phyloP scores from a whole-genome alignment of 1,139 yeast genomes.

The Sugiyamaella pinicola region DNA sequence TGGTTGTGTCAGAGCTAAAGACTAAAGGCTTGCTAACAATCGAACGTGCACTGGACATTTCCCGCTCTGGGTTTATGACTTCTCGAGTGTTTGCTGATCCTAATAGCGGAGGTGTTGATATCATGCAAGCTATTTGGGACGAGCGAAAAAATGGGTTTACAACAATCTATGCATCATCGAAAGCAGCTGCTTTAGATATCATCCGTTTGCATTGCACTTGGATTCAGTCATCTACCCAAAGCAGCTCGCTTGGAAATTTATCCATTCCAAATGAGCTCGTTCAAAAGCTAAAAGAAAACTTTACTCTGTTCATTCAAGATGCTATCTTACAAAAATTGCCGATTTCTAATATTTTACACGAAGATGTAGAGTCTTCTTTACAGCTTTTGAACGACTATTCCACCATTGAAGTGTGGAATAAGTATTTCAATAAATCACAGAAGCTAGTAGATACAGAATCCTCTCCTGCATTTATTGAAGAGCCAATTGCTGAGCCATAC shows the following conservation, averaged over 20 bases:
- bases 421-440: constrained; percentile 14
- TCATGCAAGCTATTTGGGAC: constrained; percentile 30
- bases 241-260: constrained; percentile 31
- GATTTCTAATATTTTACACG: constrained; percentile 17
- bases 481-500: constrained; percentile 8
- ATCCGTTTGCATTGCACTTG: constrained; percentile 31
- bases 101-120: constrained; percentile 28
- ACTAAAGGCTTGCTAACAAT: constrained; percentile 21
- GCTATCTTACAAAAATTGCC: constrained; percentile 19
- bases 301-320: constrained; percentile 27
- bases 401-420: constrained; percentile 20
- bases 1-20: constrained; percentile 23
- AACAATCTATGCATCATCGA: constrained; percentile 17
- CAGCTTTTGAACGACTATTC: constrained; percentile 20
- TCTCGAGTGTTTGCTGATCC: constrained; percentile 30
- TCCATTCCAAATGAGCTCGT: constrained; percentile 32
- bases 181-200: constrained; percentile 28
- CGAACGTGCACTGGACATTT: constrained; percentile 26
- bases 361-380: constrained; percentile 22
- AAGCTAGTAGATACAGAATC: background rate
- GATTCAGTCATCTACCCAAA: constrained; percentile 31
- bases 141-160: constrained; percentile 17
- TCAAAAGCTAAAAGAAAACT: constrained; percentile 26
- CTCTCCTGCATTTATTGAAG: constrained; percentile 3
- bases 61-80: constrained; percentile 31